These are phyloP conservation scores for Linnemannia exigua DNA, from an alignment of 192 early-diverging fungal genomes.

Conservation along the genomic window DNA sequence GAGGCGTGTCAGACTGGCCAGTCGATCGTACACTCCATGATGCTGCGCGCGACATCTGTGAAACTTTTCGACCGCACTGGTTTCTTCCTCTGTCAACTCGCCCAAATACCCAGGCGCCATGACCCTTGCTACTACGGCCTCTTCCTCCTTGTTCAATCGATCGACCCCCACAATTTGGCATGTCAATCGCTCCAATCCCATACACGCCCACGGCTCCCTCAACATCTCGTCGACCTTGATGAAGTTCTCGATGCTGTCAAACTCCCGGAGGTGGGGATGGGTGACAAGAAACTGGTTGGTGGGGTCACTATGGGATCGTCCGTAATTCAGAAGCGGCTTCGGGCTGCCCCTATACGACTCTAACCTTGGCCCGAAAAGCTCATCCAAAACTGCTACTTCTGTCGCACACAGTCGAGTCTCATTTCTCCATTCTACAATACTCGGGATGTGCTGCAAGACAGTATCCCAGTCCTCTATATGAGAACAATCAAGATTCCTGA, in stretches of 20 bases:
- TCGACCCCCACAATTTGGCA: constrained; percentile 1
- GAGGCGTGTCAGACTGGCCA: neutral
- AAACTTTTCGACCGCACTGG: neutral
- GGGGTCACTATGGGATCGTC: neutral
- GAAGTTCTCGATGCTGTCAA: neutral
- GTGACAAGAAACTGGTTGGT: neutral
- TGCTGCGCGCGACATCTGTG: neutral
- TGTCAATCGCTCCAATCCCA: neutral
- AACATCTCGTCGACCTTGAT: constrained; percentile 3
- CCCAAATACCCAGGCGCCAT: neutral
- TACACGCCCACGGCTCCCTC: neutral
- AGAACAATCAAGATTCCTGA: neutral
- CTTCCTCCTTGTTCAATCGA: neutral
- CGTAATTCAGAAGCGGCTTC: neutral
- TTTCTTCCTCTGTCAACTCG: neutral
- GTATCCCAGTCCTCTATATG: neutral
- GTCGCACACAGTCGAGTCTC: too few species aligned
- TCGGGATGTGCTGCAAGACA: neutral
- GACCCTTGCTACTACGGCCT: neutral
- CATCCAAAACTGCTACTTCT: neutral
- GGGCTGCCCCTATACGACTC: neutral
- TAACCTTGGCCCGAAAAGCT: neutral
- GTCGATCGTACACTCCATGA: neutral
- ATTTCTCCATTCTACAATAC: neutral
- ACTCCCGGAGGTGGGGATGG: neutral